Evolutionary conservation across 805 yeast species (phyloP).

Genomic region (Zygosaccharomyces bisporus): DNA sequence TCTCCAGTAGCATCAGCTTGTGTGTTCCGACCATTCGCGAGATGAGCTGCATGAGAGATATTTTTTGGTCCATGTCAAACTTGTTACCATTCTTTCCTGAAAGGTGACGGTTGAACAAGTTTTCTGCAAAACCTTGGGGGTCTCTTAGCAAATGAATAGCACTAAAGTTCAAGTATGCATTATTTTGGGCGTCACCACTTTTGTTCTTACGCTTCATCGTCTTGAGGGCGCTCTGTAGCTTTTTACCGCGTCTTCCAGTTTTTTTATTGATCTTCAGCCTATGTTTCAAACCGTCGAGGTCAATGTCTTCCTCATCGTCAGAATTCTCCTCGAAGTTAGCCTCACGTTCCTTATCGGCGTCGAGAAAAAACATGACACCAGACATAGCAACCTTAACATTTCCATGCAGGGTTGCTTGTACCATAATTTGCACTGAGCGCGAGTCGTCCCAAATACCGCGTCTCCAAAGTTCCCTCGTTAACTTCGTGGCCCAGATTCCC

Average conservation of each 20-base stretch:
- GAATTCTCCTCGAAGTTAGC: conserved; percentile 71
- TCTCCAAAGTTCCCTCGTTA: conserved; percentile 95
- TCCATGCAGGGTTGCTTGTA: conserved; percentile 86
- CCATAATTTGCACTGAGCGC: conserved; percentile 95
- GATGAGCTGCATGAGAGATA: conserved; percentile 78
- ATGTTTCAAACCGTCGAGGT: conserved; percentile 71
- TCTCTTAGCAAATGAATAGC: conserved; percentile 93
- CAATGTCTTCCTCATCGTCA: conserved; percentile 67
- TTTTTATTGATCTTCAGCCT: conserved; percentile 81
- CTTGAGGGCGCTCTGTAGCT: conserved; percentile 70
- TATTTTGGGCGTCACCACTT: conserved; percentile 46
- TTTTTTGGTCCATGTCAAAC: conserved; percentile 82
- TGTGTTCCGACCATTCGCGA: conserved; percentile 93
- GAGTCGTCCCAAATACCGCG: conserved; percentile 98
- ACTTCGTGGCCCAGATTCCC: conserved; percentile 94
- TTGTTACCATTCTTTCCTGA: conserved; percentile 64
- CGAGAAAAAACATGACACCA: conserved; percentile 86
- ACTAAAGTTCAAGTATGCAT: conserved; percentile 72
- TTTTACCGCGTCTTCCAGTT: conserved; percentile 72
- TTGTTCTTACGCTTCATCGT: conserved; percentile 58
- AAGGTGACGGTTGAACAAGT: conserved; percentile 66
- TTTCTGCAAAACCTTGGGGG: conserved; percentile 97
- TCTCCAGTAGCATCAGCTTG: conserved; percentile 82
- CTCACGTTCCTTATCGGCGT: conserved; percentile 80
- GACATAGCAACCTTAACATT: conserved; percentile 83